phyloP scores from a whole-genome alignment of 2,329 filamentous ascomycete species.

The Ramichloridium luteum region DNA sequence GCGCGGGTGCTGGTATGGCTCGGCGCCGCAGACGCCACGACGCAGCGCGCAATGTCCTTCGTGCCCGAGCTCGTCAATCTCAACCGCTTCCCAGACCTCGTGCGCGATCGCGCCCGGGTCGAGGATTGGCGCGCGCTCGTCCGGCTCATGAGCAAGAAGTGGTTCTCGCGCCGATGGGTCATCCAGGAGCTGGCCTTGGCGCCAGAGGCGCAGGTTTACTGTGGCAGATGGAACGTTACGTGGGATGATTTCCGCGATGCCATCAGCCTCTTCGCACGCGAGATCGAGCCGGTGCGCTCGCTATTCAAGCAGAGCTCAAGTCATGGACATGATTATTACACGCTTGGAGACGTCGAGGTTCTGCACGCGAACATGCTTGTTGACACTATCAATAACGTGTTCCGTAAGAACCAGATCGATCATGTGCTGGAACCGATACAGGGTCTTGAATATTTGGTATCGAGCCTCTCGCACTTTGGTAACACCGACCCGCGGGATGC shows the following conservation, averaged over 20 bases:
- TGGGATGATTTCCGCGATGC: constrained; percentile 9
- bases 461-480: constrained; percentile 2
- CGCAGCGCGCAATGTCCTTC: constrained; percentile 3
- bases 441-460: constrained; percentile 7
- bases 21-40: constrained; percentile 4
- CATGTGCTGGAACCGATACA: constrained; percentile 1
- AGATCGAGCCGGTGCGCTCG: constrained; percentile 4
- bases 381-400: constrained; percentile 5
- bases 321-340: constrained; percentile 1
- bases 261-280: constrained; percentile 4
- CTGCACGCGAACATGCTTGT: constrained; percentile 6
- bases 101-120: constrained; percentile 1
- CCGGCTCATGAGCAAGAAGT: constrained; percentile 5
- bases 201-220: constrained; percentile 5
- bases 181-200: constrained; percentile 11
- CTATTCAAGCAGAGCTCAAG: not conserved
- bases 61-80: constrained; percentile 3
- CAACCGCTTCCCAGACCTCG: not conserved
- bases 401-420: constrained; percentile 1
- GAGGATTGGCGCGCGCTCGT: constrained; percentile 4
- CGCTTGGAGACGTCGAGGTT: constrained; percentile 1
- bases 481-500: constrained; percentile 4
- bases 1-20: constrained; percentile 8
- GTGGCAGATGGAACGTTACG: constrained; percentile 1
- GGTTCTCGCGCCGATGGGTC: constrained; percentile 11